Evolutionary conservation across 495 filamentous ascomycete species (phyloP).

Genomic region (Daldinia bambusicola): DNA sequence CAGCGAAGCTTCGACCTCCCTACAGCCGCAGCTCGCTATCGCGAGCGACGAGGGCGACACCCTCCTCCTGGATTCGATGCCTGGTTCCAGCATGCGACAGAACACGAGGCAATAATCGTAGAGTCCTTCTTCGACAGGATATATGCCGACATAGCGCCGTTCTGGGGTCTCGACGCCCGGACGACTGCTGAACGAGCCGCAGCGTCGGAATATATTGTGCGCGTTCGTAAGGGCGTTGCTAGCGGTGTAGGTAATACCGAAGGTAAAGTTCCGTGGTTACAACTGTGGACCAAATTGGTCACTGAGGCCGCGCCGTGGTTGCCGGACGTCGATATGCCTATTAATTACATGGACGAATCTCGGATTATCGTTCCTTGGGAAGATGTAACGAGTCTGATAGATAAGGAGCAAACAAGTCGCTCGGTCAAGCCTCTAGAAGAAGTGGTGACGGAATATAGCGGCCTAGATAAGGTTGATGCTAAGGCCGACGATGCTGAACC

Average conservation of each 20-base stretch:
- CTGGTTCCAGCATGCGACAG: conserved; percentile 70
- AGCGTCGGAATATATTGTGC: conserved; percentile 58
- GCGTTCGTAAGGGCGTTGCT: conserved; percentile 63
- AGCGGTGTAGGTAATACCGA: conserved; percentile 53
- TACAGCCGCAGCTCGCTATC: conserved; percentile 65
- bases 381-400: conserved; percentile 62
- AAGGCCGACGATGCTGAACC: conserved; percentile 26
- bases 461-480: conserved; percentile 48
- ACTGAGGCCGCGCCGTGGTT: conserved; percentile 62
- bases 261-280: conserved; percentile 58
- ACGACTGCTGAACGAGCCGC: conserved; percentile 58
- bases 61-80: conserved; percentile 74
- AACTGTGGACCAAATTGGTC: conserved; percentile 64
- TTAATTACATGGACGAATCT: conserved; percentile 73
- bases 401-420: conserved; percentile 59
- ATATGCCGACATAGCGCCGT: conserved; percentile 69
- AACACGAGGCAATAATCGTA: conserved; percentile 65
- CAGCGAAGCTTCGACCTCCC: conserved; percentile 60
- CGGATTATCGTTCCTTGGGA: conserved; percentile 70
- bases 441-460: conserved; percentile 42
- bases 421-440: conserved; percentile 46
- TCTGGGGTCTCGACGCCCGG: conserved; percentile 67
- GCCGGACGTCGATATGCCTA: conserved; percentile 73
- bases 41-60: conserved; percentile 69
- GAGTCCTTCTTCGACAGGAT: conserved; percentile 77